These are phyloP conservation scores for Metarhizium brunneum DNA, from an alignment of 2,329 filamentous ascomycete genomes.

Conservation along the genomic window DNA sequence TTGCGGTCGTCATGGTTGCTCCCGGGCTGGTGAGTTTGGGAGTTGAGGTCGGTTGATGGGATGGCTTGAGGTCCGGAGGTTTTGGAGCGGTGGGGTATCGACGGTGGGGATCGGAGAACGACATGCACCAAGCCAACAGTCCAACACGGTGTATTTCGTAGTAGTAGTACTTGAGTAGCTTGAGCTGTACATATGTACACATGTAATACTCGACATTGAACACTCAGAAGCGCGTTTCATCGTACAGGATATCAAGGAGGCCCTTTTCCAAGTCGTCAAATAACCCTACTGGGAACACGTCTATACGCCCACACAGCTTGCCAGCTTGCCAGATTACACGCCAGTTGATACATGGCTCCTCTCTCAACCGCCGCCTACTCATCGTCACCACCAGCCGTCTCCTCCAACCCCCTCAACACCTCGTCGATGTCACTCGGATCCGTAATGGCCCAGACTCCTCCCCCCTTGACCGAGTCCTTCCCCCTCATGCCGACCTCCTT, in stretches of 20 bases:
- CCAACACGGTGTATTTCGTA: too few relatives aligned
- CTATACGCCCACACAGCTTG: neutral
- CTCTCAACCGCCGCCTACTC: constrained; percentile 20
- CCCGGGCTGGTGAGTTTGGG: neutral
- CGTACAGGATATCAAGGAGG: too few relatives aligned
- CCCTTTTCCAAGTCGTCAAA: too few relatives aligned
- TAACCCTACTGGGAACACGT: neutral
- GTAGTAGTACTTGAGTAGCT: too few relatives aligned
- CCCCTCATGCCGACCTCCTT: constrained; percentile 88
- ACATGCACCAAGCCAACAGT: too few relatives aligned
- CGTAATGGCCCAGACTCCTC: constrained; percentile 86
- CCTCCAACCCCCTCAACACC: constrained; percentile 53
- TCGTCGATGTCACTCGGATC: constrained; percentile 69
- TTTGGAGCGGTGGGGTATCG: too few relatives aligned
- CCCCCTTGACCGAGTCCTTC: constrained; percentile 71
- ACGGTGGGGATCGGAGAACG: too few relatives aligned
- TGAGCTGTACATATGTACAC: too few relatives aligned
- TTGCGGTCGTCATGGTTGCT: constrained; percentile 44
- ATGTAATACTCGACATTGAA: too few relatives aligned
- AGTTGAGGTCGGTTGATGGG: neutral
- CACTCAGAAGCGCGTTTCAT: too few relatives aligned
- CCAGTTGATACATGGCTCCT: neutral
- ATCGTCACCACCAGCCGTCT: constrained; percentile 48
- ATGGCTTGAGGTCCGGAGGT: too few relatives aligned
- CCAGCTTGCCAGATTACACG: too few relatives aligned